Percentiles rank a stretch among this genome's conserved stretches.
phyloP scores from a whole-genome alignment of 1,139 yeast genomes.

The Kodamaea sp. region DNA sequence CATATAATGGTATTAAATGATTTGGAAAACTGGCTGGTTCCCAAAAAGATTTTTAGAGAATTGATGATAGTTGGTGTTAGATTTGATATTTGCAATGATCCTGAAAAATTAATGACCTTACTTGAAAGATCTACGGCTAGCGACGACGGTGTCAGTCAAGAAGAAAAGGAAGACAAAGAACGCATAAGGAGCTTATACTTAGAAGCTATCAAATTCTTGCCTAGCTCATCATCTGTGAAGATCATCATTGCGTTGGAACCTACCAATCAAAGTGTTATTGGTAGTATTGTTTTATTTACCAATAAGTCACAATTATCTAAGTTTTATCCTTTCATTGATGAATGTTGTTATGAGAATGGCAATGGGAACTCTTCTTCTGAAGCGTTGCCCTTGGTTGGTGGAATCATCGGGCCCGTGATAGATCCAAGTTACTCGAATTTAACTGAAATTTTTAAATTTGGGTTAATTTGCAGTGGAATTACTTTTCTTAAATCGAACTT shows the following conservation, averaged over 20 bases:
- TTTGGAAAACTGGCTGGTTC: constrained; percentile 48
- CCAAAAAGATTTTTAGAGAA: constrained; percentile 52
- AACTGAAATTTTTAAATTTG: constrained; percentile 53
- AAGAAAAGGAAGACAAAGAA: constrained; percentile 13
- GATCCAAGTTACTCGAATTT: constrained; percentile 55
- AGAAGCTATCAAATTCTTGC: constrained; percentile 20
- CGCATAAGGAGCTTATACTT: constrained; percentile 17
- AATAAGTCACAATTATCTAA: constrained; percentile 44
- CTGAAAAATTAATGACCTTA: constrained; percentile 36
- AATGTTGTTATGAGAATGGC: constrained; percentile 16
- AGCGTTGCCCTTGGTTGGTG: constrained; percentile 37
- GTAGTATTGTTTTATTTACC: constrained; percentile 53
- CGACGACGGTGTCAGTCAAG: constrained; percentile 6
- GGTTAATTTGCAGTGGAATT: constrained; percentile 58
- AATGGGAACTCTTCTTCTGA: constrained; percentile 1
- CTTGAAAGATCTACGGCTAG: constrained; percentile 20
- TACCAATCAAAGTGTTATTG: constrained; percentile 50
- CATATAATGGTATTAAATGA: constrained; percentile 38
- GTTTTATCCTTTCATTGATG: constrained; percentile 51
- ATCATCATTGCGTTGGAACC: constrained; percentile 59
- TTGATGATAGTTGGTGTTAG: constrained; percentile 58
- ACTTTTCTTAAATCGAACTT: constrained; percentile 45
- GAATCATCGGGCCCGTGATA: constrained; percentile 54
- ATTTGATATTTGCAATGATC: constrained; percentile 50
- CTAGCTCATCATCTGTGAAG: constrained; percentile 26